phyloP scores from a whole-genome alignment of 148 eudicot genomes.

The Spergularia marina region DNA sequence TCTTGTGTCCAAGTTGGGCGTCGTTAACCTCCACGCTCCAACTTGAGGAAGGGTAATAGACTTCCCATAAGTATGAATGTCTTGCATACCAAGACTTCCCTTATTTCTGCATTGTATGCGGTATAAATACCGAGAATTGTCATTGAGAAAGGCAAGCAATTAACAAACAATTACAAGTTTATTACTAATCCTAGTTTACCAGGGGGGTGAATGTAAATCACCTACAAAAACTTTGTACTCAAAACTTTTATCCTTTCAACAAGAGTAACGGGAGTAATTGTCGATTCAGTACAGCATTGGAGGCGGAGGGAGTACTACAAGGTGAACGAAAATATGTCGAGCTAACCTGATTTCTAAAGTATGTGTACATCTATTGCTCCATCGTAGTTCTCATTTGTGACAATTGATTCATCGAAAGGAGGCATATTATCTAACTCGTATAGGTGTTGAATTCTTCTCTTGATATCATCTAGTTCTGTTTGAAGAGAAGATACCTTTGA shows the following conservation, averaged over 20 bases:
- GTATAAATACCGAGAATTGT: no score
- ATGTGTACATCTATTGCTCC: slow-evolving; percentile 29
- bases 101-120: no score
- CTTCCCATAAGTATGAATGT: no score
- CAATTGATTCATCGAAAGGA: slow-evolving; percentile 19
- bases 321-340: background rate
- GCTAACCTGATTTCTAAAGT: slow-evolving; percentile 13
- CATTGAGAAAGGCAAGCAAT: no score
- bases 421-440: slow-evolving; percentile 45
- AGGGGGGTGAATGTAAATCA: no score
- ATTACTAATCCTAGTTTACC: no score
- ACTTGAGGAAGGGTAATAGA: no score
- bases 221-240: background rate
- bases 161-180: no score
- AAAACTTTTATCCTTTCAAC: background rate
- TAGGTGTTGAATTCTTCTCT: slow-evolving; percentile 32
- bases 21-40: no score
- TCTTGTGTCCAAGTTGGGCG: no score
- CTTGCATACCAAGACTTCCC: no score
- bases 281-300: background rate
- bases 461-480: slow-evolving; percentile 38
- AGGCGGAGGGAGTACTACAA: background rate
- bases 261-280: background rate
- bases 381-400: slow-evolving; percentile 26
- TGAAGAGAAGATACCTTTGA: slow-evolving; percentile 33